Conservation (phyloP, 805 yeast genomes). For the Dipodascopsis uninucleata region DNA sequence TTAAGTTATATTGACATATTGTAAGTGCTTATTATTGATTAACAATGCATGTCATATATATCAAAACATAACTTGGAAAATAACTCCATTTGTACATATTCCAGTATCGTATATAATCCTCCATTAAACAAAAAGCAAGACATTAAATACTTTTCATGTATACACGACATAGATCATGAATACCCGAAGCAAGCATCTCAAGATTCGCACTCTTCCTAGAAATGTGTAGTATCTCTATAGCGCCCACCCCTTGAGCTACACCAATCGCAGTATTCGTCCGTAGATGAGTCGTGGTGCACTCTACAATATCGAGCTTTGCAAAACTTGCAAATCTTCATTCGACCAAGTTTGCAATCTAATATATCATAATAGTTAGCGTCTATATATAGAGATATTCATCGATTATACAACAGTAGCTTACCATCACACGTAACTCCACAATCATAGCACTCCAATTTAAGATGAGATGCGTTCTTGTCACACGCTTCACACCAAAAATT, state of each 20-base stretch:
- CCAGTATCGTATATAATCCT: no score
- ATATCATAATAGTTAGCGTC: background rate
- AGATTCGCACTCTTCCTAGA: no score
- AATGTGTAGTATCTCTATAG: no score
- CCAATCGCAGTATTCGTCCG: conserved; percentile 28
- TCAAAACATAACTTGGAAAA: no score
- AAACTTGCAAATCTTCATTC: conserved; percentile 19
- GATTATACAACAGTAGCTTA: background rate
- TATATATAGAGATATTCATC: background rate
- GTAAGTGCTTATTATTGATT: no score
- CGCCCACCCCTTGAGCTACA: conserved; percentile 27
- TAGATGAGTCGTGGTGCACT: conserved; percentile 23
- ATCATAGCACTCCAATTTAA: conserved; percentile 25
- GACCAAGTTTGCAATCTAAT: conserved; percentile 19
- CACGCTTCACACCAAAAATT: conserved; percentile 24
- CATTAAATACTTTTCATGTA: no score
- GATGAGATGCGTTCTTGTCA: conserved; percentile 14
- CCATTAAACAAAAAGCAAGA: no score
- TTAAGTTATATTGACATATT: no score
- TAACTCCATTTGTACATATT: no score
- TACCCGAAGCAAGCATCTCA: no score
- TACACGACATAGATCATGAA: no score
- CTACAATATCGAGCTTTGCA: conserved; percentile 27
- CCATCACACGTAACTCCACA: conserved; percentile 26
- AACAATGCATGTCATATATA: no score